Conservation (phyloP, 352 stramenopile genomes). For the Phytophthora meadii region DNA sequence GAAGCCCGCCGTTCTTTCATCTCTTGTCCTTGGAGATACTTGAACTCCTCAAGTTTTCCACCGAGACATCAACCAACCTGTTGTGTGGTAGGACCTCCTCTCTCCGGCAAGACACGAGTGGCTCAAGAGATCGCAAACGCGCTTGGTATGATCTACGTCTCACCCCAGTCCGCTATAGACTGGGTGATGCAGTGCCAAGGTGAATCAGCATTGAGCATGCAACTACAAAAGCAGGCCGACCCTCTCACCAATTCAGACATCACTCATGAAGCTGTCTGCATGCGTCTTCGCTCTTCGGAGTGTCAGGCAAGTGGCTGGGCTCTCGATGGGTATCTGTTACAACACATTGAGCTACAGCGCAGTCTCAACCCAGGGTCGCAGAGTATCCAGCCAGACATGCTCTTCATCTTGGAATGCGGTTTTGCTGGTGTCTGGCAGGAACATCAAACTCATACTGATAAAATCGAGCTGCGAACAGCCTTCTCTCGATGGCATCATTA, state of each 20-base stretch:
- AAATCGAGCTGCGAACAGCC: conserved; percentile 20
- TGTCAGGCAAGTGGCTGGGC: conserved; percentile 70
- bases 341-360: conserved; percentile 39
- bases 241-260: conserved; percentile 28
- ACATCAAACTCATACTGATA: conserved; percentile 3
- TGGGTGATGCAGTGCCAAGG: conserved; percentile 72
- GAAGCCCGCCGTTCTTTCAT: conserved; percentile 28
- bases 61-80: conserved; percentile 44
- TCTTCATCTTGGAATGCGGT: conserved; percentile 57
- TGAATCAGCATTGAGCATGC: conserved; percentile 35
- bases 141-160: conserved; percentile 58
- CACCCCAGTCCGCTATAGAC: conserved; percentile 47
- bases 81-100: conserved; percentile 45
- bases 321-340: conserved; percentile 60
- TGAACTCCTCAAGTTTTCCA: conserved; percentile 27
- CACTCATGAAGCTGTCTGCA: conserved; percentile 46
- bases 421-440: conserved; percentile 40
- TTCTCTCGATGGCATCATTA: conserved; percentile 54
- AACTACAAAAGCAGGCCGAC: conserved; percentile 11
- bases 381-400: conserved; percentile 51
- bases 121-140: conserved; percentile 32
- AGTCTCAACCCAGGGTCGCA: conserved; percentile 25
- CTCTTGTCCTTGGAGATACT: conserved; percentile 29
- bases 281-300: conserved; percentile 61
- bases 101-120: conserved; percentile 46